Evolutionary conservation across 2,329 filamentous ascomycete genomes (phyloP), one percentile per base, ranked within the genome.

Genomic region (Bipolaris cookei): DNA sequence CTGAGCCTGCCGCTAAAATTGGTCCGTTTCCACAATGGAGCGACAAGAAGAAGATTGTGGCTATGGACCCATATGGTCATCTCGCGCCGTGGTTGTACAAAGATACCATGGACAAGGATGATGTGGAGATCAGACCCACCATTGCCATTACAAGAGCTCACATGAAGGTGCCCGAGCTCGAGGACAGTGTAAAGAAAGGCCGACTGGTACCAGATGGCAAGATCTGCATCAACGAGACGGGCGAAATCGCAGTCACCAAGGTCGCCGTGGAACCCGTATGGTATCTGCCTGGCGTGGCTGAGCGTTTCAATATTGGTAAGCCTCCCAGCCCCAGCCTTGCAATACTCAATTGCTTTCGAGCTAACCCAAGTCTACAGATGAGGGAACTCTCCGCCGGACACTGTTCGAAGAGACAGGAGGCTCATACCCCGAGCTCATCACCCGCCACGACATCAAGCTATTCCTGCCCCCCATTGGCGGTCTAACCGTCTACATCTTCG

Each of bases 401-500:
- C 81, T 99, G 21, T 98, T 98, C 73, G 95, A 98, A 73, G 90
- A 97, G 70, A 98, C 93, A 1, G 95, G 95, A 54, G 95, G 95
- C 53, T 96, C 91, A 65, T 99, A 96, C 77, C 95, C 95, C 2
- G 95, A 99, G 82, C 83, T 98, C 60, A 97, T 99, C 74, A 99
- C 95, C 14, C 87, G 95, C 54, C 88, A 88, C 42, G 95, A 98
- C 72, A 93, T 98, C 78, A 98, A 99, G 79, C 81, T 97, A 42
- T 99, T 98, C 80, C 80, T 98, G 42, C 95, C 95, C 30, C 95
- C 95, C 3, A 98, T 99, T 74, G 95, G 93, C 55, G 95, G 94
- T 7, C 80, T 98, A 65, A 98, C 95, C 0, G 95, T 98, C 7
- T 98, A 99, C 79, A 95, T 92, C 77, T 99, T 99, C 74, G 95